Base-by-base conservation (phyloP, 2,329 filamentous ascomycete species). In the Colletotrichum liriopes region DNA sequence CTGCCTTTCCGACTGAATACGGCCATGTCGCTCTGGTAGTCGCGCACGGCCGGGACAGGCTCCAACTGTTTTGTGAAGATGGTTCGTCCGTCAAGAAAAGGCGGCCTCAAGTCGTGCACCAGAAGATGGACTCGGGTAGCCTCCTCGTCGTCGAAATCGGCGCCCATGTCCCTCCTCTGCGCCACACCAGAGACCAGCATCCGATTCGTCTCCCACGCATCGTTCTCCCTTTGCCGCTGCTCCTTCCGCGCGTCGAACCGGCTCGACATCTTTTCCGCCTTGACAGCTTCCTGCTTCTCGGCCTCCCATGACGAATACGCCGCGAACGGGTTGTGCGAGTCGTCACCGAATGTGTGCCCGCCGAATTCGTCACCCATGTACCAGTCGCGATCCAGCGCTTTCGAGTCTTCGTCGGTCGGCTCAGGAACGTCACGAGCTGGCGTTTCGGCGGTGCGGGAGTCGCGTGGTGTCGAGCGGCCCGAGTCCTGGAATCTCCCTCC, bases 1-100 rank as follows among this genome's bases (percentile, higher is more conserved):
- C 96, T 98, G 0, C 96, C 96, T 81, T 98, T 98, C 54, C 96
- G 90, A 83, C 95, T 97, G 77, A 98, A 98, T 1, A 99, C 95
- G 1, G 96, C 96, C 96, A 99, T 98, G 79, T 99, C 96, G 79
- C 97, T 99, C 82, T 98, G 96, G 35, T 93, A 92, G 80, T 99
- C 96, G 64, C 93, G 90, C 18, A 99, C 94, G 0, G 96, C 97
- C 0, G 96, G 94, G 1, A 99, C 93, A 0, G 96, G 97, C 71
- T 99, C 96, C 29, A 98, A 82, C 81, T 99, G 97, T 82, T 98
- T 98, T 4, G 96, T 99, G 81, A 99, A 99, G 69, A 99, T 93
- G 26, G 93, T 98, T 77, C 95, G 92, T 32, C 96, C 96, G 83
- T 99, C 96, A 59, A 99, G 85, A 78, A 99, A 99, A 0, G 96